Conservation (phyloP, 23 red algal species). For the Gracilaria vermiculophylla region DNA sequence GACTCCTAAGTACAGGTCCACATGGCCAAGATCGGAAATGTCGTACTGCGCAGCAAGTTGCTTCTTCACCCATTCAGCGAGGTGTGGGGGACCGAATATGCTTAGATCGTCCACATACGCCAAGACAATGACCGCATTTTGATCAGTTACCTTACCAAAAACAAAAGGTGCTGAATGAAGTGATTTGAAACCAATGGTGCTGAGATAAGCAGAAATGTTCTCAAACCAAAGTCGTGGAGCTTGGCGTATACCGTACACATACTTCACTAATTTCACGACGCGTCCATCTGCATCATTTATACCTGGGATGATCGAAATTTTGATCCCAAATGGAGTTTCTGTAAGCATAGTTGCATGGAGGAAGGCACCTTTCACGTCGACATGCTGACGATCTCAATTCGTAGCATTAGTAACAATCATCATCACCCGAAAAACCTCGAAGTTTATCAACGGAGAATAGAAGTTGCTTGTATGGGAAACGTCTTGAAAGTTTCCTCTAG, state of each 20-base stretch:
- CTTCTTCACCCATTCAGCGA: neutral
- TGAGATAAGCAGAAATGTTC: too few relatives aligned
- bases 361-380: too few relatives aligned
- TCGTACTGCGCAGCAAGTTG: neutral
- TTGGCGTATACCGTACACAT: neutral
- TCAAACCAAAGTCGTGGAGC: neutral
- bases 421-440: neutral
- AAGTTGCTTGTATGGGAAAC: neutral
- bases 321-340: neutral
- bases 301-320: neutral
- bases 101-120: too few relatives aligned
- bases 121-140: too few relatives aligned
- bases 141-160: too few relatives aligned
- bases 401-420: neutral
- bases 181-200: too few relatives aligned
- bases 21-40: neutral
- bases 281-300: neutral
- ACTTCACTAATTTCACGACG: neutral
- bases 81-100: too few relatives aligned
- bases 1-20: conserved; percentile 2
- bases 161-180: too few relatives aligned
- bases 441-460: conserved; percentile 6
- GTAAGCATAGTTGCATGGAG: too few relatives aligned
- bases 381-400: neutral
- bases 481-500: conserved; percentile 6